Percentiles rank a stretch among this genome's conserved stretches.
These are phyloP conservation scores for Entomortierella chlamydospora DNA, from an alignment of 192 early-diverging fungal genomes.

Conservation along the genomic window DNA sequence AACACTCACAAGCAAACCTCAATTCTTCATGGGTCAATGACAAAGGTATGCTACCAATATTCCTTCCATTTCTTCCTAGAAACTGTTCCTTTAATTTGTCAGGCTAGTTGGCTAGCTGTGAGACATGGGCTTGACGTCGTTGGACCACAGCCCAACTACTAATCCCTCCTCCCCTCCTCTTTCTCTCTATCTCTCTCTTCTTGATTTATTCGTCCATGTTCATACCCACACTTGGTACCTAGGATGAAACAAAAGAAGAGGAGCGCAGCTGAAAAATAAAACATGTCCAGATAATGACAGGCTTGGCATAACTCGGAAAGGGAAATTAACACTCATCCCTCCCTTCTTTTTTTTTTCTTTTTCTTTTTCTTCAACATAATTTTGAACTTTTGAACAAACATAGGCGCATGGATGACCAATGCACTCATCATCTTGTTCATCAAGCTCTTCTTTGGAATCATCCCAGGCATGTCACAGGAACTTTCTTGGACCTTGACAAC, in stretches of 20 bases:
- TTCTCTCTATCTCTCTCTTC: no score
- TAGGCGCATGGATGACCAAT: slow-evolving; percentile 94
- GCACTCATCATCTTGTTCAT: slow-evolving; percentile 81
- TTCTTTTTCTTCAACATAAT: neutral
- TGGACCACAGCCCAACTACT: no score
- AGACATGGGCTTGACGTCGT: no score
- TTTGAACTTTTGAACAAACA: no score
- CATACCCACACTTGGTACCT: no score
- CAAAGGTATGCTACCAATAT: slow-evolving; percentile 54
- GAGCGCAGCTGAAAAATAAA: neutral
- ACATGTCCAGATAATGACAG: neutral
- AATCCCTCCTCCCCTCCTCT: no score
- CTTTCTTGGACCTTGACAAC: slow-evolving; percentile 97
- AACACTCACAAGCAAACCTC: slow-evolving; percentile 64
- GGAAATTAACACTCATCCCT: neutral
- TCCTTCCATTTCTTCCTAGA: neutral
- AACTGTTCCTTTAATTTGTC: no score
- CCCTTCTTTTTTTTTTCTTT: neutral
- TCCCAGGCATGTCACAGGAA: slow-evolving; percentile 95
- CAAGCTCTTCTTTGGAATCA: slow-evolving; percentile 80
- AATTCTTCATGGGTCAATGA: slow-evolving; percentile 72
- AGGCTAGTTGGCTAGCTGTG: no score
- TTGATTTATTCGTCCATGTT: no score
- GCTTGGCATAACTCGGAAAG: no score
- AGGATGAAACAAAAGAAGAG: neutral